Evolutionary conservation across 441 rosid genomes (phyloP), one percentile per base, ranked within the genome.

Genomic region (Populus hybrid): DNA sequence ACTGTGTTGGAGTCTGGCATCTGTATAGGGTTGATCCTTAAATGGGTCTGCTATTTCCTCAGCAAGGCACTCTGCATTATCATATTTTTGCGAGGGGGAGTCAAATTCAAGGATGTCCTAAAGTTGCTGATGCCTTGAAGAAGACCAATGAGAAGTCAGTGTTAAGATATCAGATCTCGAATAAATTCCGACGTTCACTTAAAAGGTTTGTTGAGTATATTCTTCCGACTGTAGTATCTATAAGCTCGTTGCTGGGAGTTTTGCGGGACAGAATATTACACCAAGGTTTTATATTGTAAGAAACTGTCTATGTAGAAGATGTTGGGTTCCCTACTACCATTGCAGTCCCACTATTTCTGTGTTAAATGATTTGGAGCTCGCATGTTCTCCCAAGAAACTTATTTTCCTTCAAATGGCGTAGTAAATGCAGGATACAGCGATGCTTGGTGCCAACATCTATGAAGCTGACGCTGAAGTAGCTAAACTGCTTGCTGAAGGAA

Each of bases 401-500:
- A 9, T 38, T 9, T n/a, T 38, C 11, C 42, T 38, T 38, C 0
- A 38, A 9, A 24, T 40, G 29, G 14, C 42, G 33, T n/a, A 68
- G 33, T 23, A 77, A 64, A 69, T 84, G 78, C 86, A 95, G 97
- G 99, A 95, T 72, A 91, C 96, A 1, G 91, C 90, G 79, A 92
- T 95, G 97, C 94, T 93, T 50, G 99, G 99, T 9, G 98, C 96
- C 3, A 98, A 93, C 77, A 90, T 75, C 79, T 92, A 93, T 77
- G 97, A 92, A 85, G 92, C 97, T 56, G 97, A 90, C n/a, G 88
- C 84, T 28, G 98, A 95, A 87, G 86, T 77, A 45, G 88, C 89
- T 45, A 76, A 95, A 64, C 78, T 84, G 56, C 79, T 89, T 24
- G 90, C 96, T 1, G 97, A 93, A 79, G 98, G 92, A 72, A 87